phyloP scores from a whole-genome alignment of 1,139 yeast species.

The Lodderomyces parapsilosis region DNA sequence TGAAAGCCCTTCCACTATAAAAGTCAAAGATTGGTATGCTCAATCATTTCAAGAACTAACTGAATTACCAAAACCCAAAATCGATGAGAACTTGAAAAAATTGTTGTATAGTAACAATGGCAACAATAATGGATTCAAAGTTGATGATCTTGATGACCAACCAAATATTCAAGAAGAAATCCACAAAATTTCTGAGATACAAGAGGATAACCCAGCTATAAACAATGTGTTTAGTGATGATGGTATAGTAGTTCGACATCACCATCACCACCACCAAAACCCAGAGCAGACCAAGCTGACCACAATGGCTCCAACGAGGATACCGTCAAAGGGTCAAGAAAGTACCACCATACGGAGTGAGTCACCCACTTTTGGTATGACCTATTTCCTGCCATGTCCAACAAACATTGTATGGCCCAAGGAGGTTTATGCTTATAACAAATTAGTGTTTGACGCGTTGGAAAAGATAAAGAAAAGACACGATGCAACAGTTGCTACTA shows the following conservation, averaged over 20 bases:
- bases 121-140: constrained; percentile 3
- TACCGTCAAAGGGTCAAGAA: constrained; percentile 7
- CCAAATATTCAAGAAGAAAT: constrained; percentile 11
- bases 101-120: constrained; percentile 27
- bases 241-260: constrained; percentile 47
- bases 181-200: constrained; percentile 11
- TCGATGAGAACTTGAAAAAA: constrained; percentile 38
- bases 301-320: constrained; percentile 7
- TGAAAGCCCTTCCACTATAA: constrained; percentile 70
- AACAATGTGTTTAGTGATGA: constrained; percentile 51
- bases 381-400: constrained; percentile 62
- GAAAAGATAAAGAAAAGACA: constrained; percentile 77
- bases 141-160: constrained; percentile 5
- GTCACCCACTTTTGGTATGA: constrained; percentile 49
- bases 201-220: constrained; percentile 41
- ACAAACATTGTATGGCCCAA: constrained; percentile 61
- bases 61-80: constrained; percentile 48
- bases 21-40: constrained; percentile 88
- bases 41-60: constrained; percentile 85
- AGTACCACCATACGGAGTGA: constrained; percentile 17
- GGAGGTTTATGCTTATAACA: constrained; percentile 73
- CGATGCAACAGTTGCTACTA: constrained; percentile 90
- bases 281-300: not conserved
- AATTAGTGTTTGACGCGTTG: constrained; percentile 62
- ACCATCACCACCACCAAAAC: constrained; percentile 17